Evolutionary conservation across 805 yeast genomes (phyloP).

Genomic region (Hanseniaspora hatyaiensis): DNA sequence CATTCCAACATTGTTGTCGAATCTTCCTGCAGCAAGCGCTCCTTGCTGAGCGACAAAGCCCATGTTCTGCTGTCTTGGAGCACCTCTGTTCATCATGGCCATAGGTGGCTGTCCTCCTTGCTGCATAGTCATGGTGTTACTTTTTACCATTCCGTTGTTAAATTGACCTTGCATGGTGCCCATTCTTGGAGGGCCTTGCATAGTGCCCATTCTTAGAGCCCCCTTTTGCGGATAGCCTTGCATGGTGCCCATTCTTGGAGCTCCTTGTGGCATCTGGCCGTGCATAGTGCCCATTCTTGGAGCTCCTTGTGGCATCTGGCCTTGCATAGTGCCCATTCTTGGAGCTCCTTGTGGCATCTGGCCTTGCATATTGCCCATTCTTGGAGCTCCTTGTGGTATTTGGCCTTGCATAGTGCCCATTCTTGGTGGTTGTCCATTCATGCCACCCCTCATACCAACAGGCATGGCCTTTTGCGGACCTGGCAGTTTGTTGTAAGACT

Average conservation of each 20-base stretch:
- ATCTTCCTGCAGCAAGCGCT: too few species aligned
- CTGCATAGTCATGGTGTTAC: too few species aligned
- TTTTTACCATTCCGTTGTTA: not conserved
- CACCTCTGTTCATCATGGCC: constrained; percentile 1
- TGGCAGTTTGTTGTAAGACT: constrained; percentile 5
- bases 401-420: constrained; percentile 6
- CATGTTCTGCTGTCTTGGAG: not conserved
- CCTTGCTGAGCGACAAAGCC: too few species aligned
- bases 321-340: too few species aligned
- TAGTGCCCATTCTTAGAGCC: constrained; percentile 1
- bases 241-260: constrained; percentile 3
- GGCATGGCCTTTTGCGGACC: not conserved
- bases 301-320: too few species aligned
- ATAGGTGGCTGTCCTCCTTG: too few species aligned
- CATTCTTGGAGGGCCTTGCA: not conserved
- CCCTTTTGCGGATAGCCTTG: not conserved
- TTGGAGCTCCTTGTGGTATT: not conserved
- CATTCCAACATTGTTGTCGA: too few species aligned
- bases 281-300: constrained; percentile 6
- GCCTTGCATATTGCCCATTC: too few species aligned
- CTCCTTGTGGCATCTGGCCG: too few species aligned
- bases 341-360: too few species aligned
- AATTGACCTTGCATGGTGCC: not conserved
- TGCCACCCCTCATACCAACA: not conserved
- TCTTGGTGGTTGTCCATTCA: not conserved